Percentiles rank a stretch among this genome's conserved stretches.
Evolutionary conservation across 1,284 basidiomycete species (phyloP).

Genomic region (Athelia sp.): DNA sequence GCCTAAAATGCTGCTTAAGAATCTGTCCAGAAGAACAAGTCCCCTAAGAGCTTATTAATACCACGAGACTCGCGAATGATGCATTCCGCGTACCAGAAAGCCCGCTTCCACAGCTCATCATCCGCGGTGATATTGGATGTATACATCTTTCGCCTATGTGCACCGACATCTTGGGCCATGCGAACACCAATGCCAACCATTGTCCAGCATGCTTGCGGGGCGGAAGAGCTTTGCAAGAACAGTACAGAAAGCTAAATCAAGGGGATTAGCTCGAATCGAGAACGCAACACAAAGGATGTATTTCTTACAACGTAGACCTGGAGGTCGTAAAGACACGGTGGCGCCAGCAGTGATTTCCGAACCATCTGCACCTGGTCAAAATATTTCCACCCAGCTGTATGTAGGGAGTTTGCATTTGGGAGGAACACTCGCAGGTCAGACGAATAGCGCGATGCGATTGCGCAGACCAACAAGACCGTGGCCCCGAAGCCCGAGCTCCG

Average conservation of each 20-base stretch:
- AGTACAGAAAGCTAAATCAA: slow-evolving; percentile 34
- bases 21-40: slow-evolving; percentile 58
- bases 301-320: slow-evolving; percentile 42
- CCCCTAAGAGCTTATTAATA: slow-evolving; percentile 37
- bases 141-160: slow-evolving; percentile 47
- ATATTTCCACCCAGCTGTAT: slow-evolving; percentile 73
- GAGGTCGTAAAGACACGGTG: slow-evolving; percentile 55
- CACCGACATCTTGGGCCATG: slow-evolving; percentile 66
- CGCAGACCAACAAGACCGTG: slow-evolving; percentile 44
- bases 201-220: slow-evolving; percentile 70
- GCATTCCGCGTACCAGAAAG: slow-evolving; percentile 61
- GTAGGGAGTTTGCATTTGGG: slow-evolving; percentile 33
- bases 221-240: slow-evolving; percentile 55
- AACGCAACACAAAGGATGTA: slow-evolving; percentile 6
- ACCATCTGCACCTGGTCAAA: slow-evolving; percentile 59
- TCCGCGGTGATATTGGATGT: slow-evolving; percentile 36
- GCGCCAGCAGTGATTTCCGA: slow-evolving; percentile 39
- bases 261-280: background rate
- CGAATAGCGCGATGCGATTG: slow-evolving; percentile 40
- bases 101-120: slow-evolving; percentile 72
- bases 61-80: background rate
- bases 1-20: slow-evolving; percentile 67
- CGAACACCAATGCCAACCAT: slow-evolving; percentile 67
- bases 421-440: slow-evolving; percentile 50
- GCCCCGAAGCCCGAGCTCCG: slow-evolving; percentile 37